Evolutionary conservation across 2,329 filamentous ascomycete species (phyloP), one percentile per base, ranked within the genome.

Genomic region (Cordyceps fumosorosea): DNA sequence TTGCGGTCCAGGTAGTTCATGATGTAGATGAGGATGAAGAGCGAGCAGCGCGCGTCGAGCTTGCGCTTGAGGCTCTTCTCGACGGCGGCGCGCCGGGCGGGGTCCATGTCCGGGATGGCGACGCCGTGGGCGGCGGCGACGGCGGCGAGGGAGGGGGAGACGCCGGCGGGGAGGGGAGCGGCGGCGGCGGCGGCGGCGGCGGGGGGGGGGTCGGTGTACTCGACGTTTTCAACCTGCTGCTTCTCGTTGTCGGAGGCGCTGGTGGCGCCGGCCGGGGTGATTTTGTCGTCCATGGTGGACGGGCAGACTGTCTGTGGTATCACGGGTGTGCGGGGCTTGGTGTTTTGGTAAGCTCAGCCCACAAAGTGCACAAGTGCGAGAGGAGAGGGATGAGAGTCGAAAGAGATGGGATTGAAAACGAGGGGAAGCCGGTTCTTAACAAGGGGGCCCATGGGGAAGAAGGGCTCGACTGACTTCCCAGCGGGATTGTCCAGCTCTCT

Each of bases 1-100:
- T 88, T 88, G 42, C 85, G 78, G 68, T 88, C 85, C 34, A 86
- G 78, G 72, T 90, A 91, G 74, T 91, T 91, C 73, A 77, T 80
- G 71, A 91, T 89, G 69, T 91, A 91, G 76, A 91, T 89, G 66
- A 91, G 72, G 54, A 91, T 84, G 62, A 91, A 83, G 67, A 89
- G 83, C 77, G 71, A 87, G 77, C 72, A 91, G 64, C 88, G 81
- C 22, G 81, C 67, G 70, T 92, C 89, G 60, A 92, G 85, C 75
- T 91, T 92, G 67, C 85, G 82, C 72, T 85, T 81, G 67, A 93
- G 75, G 42, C 78, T 80, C 72, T 81, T 84, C 73, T 92, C 89
- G n/a, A 87, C 81, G 16, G 70, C 69, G 0, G 70, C 69, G 14
- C 86, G 82, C 63, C 84, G 80, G 47, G 80, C 81, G 0, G 78